These are phyloP conservation scores for Sclerotinia sclerotiorum DNA, from an alignment of 2,329 filamentous ascomycete genomes.

Conservation along the genomic window DNA sequence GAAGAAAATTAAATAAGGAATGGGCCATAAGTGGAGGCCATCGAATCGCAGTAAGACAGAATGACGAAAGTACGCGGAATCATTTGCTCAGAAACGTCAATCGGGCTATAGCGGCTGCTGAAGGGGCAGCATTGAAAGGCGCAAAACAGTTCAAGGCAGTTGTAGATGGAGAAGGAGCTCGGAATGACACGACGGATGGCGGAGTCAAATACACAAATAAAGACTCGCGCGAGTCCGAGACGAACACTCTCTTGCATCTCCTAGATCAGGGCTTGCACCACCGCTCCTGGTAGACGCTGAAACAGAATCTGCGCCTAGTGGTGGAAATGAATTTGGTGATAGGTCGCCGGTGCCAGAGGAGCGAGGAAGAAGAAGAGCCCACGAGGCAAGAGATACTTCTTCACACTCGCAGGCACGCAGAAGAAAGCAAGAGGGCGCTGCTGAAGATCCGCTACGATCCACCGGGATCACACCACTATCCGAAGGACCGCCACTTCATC, in stretches of 20 bases:
- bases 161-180: neutral
- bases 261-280: neutral
- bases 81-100: neutral
- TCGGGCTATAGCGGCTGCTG: neutral
- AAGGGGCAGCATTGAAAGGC: conserved; percentile 1
- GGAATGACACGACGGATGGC: neutral
- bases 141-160: neutral
- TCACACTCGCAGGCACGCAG: neutral
- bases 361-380: neutral
- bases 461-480: neutral
- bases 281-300: neutral
- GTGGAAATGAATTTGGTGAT: neutral
- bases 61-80: conserved; percentile 2
- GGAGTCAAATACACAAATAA: neutral
- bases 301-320: neutral
- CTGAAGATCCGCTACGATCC: neutral
- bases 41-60: neutral
- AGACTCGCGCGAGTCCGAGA: neutral
- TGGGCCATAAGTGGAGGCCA: neutral
- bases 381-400: neutral
- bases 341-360: neutral
- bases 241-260: neutral
- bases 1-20: conserved; percentile 5
- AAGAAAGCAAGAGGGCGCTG: neutral
- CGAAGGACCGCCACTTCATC: neutral